Evolutionary conservation across 2,329 filamentous ascomycete species (phyloP), one percentile per base, ranked within the genome.

Genomic region (Colletotrichum shisoi): DNA sequence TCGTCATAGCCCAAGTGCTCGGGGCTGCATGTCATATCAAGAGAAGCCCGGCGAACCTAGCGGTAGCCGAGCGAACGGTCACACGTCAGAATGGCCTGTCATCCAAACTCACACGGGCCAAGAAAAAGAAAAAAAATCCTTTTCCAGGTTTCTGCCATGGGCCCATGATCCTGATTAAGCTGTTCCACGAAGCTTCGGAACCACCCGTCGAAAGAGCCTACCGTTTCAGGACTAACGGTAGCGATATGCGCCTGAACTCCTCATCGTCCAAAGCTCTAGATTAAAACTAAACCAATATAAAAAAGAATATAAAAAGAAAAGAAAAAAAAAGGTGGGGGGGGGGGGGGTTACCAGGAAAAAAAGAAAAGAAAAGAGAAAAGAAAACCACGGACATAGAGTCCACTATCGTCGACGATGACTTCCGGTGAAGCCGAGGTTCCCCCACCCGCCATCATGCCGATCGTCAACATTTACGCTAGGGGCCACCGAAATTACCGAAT

Each of bases 341-440:
- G n/a, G n/a, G n/a, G n/a, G n/a, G n/a, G n/a, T n/a, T n/a, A n/a
- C n/a, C n/a, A n/a, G n/a, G 24, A 5, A 4, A 27, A 27, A 31
- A 31, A 31, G 3, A 24, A 21, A 31, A 31, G 6, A 8, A 31
- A 31, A 8, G 27, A 31, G 27, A 31, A 31, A 31, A 31, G 7
- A 31, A 7, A 31, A 31, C 27, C 27, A 8, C 3, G 89, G 79
- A 71, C 86, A 88, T 82, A 86, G 4, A 89, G 79, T 0, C 85
- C 85, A 17, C 85, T 86, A 3, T 88, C 81, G 70, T 89, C 87
- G 27, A 86, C 84, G 62, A 89, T 85, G 0, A 87, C 87, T 4
- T 86, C 7, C 86, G 0, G 86, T 89, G 54, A 89, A 82, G 3
- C 87, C 87, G 31, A 89, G 77, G 0, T 87, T 31, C 27, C 27